Base-by-base conservation (phyloP, 805 yeast genomes). In the Kodamaea hsintzibuensis region DNA sequence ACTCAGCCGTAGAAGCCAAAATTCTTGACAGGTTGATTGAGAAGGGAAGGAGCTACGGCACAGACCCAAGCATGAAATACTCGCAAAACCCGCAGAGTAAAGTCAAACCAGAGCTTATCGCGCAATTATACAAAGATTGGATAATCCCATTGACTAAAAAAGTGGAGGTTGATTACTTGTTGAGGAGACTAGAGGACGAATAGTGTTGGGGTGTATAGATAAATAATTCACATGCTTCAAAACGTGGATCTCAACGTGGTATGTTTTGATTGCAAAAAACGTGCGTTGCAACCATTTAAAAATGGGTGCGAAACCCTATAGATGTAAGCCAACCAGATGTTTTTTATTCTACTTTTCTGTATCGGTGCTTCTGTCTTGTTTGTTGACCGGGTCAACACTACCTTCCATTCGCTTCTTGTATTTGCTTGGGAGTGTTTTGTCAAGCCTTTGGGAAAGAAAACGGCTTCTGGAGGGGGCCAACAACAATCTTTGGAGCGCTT, bases 71-170 rank as follows among this genome's bases (percentile, higher is more conserved):
- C 13, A 74, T 90, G 64, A 82, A 82, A 62, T 84, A 83, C 71
- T 78, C 87, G 30, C 90, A 89, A 62, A 79, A 79, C 52, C 76
- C 80, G 4, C 89, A 83, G 65, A 82, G 88, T 60, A 89, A 89
- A 66, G 88, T 95, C 27, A 81, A 88, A 45, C 93, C 96, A 0
- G 92, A 90, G 59, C 82, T 83, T 12, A 82, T 95, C 60, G 96
- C 92, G 10, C 78, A 82, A 55, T 85, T 95, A 57, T 95, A 93
- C 76, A 84, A 87, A 69, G 91, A 91, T 46, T 87, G 85, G 73
- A 88, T 95, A 42, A 95, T 95, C 61, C 98, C 98, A 8, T 76
- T 95, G 67, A 95, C 99, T 7, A 95, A 93, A 71, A 88, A 88
- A 69, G 98, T 95, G 18, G 99, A 95, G 73, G 88, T 95, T 19